Evolutionary conservation across 495 filamentous ascomycete genomes (phyloP), one percentile per base, ranked within the genome.

Genomic region (Penicillium samsonianum): DNA sequence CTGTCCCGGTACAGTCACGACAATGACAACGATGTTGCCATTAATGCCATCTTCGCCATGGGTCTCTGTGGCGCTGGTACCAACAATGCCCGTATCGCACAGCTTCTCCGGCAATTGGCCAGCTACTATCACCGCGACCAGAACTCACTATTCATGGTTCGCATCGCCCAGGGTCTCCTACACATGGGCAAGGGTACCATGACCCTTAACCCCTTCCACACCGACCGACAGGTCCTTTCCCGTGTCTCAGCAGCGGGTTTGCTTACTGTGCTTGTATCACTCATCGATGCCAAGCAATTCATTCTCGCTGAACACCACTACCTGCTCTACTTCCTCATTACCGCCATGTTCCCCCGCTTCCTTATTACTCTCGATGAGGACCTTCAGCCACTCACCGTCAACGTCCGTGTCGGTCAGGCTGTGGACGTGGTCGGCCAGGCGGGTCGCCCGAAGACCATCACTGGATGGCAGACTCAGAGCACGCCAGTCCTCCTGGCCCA

Each of bases 111-210:
- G 57, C 94, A 99, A 74, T 79, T 99, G 48, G 94, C 94, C 11
- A 94, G 90, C 75, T 99, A 98, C 80, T 98, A 99, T 70, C 92
- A 96, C 79, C 84, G 94, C 26, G 94, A 99, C 61, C 89, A 91
- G 64, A 92, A 96, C 62, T 89, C 92, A 0, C 76, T 99, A 6
- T 99, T 99, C 79, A 98, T 98, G 94, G 94, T 99, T 31, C 90
- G 94, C 65, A 97, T 99, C 65, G 95, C 94, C 23, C 94, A 99
- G 71, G 94, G 94, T 74, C 84, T 99, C 11, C 69, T 99, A 60
- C 94, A 99, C 78, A 96, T 98, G 93, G 94, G 94, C 79, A 99
- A 99, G 79, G 94, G 95, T 65, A 98, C 94, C 3, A 84, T 98
- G 65, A 90, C 91, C 25, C 78, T 97, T 65, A 96, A 88, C 74